Base-by-base conservation (phyloP, 2,329 filamentous ascomycete species). In the Nothophoma quercina region DNA sequence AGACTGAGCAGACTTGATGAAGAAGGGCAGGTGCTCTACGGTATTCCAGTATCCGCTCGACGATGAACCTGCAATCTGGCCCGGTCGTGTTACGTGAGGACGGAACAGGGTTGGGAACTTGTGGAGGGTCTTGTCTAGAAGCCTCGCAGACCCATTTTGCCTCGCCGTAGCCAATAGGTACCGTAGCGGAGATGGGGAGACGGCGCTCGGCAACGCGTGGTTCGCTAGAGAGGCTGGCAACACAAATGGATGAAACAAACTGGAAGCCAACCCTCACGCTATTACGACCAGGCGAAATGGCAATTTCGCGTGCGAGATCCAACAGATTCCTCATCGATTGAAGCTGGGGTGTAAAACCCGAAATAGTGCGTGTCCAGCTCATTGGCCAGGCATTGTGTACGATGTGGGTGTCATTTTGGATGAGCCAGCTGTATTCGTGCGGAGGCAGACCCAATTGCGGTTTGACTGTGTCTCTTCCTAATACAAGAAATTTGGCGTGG, bases 31-130 rank as follows among this genome's bases (percentile, higher is more conserved):
- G 55, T 84, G 79, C 60, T 85, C 81, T 28, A 75, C 71, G 0
- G 77, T 69, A 55, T 85, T 85, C 83, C 83, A 85, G 58, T 79
- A 79, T 0, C 82, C 83, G 51, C 69, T 83, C 0, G 52, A 71
- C 5, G 60, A 76, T 0, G 77, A 80, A 0, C 83, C 83, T 0
- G 82, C 73, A 41, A 85, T 81, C 62, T 85, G 83, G 0, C 79
- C 83, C 0, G 78, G 69, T 0, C 82, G 76, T 0, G 80, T 76
- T 1, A 66, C 65, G 69, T 76, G 78, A 1, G 78, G 52, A 15
- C 74, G 75, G 68, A 84, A 82, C 0, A 56, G 65, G 2, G 72
- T 50, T 0, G 77, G 76, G 55, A 78, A 63, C 16, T 67, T 60
- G 44, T 77, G 75, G 3, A 83, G 63, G 1, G 81, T 83, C 44